Conservation (phyloP, 495 filamentous ascomycete genomes). For the Xylaria scruposa region DNA sequence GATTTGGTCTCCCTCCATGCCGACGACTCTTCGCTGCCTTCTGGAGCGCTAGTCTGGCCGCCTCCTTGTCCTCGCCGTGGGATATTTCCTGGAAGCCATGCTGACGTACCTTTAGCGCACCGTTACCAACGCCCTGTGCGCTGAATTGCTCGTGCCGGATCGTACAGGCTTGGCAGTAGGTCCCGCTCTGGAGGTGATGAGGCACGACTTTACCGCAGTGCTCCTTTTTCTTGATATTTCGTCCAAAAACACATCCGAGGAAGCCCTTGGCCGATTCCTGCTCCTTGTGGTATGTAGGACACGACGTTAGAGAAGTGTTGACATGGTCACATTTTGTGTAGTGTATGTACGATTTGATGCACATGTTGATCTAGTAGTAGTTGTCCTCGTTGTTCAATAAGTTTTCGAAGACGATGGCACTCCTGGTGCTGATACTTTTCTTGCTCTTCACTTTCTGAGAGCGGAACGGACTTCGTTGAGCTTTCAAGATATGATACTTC, state of each 20-base stretch:
- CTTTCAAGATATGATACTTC: conserved; percentile 18
- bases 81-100: conserved; percentile 22
- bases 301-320: conserved; percentile 31
- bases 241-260: conserved; percentile 23
- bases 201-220: conserved; percentile 38
- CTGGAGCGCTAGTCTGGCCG: conserved; percentile 1
- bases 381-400: background rate
- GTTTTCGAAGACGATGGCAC: background rate
- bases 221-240: conserved; percentile 22
- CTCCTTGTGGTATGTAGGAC: conserved; percentile 35
- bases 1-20: background rate
- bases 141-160: conserved; percentile 19
- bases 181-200: conserved; percentile 23
- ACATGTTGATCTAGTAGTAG: conserved; percentile 25
- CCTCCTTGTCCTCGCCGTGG: conserved; percentile 18
- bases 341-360: conserved; percentile 30
- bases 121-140: conserved; percentile 28
- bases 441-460: conserved; percentile 14
- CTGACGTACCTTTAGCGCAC: conserved; percentile 31
- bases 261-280: conserved; percentile 28
- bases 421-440: background rate
- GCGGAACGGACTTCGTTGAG: background rate
- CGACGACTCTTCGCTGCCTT: conserved; percentile 10
- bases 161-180: conserved; percentile 32
- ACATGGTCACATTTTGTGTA: conserved; percentile 37